These are phyloP conservation scores for Physcomitrellopsis africana DNA, from an alignment of 225 moss, liverwort and hornwort genomes.

Conservation along the genomic window DNA sequence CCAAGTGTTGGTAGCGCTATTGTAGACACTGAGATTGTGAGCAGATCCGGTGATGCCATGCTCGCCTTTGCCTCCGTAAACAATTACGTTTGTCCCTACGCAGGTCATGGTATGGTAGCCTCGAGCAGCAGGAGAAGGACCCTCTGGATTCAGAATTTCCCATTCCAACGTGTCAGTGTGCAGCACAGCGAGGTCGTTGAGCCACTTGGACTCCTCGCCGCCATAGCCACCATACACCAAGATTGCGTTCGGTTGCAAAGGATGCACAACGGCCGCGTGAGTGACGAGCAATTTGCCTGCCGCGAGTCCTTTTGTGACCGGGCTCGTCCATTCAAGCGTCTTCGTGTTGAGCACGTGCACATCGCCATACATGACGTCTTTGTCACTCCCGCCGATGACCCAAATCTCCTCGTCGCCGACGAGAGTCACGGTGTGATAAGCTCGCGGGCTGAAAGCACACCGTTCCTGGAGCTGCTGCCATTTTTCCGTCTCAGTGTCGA, in stretches of 20 bases:
- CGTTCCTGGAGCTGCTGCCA: constrained; percentile 80
- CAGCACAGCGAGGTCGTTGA: constrained; percentile 64
- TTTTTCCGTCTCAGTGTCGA: constrained; percentile 56
- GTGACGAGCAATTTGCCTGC: constrained; percentile 74
- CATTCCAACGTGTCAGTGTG: constrained; percentile 64
- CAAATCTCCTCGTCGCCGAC: constrained; percentile 71
- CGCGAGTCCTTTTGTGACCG: constrained; percentile 50
- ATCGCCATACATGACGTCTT: constrained; percentile 73
- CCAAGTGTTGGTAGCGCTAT: constrained; percentile 68
- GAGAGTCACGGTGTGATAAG: constrained; percentile 89
- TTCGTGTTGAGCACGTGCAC: constrained; percentile 72
- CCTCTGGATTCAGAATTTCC: constrained; percentile 63
- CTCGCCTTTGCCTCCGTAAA: constrained; percentile 85
- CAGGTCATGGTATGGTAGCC: constrained; percentile 89
- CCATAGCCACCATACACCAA: constrained; percentile 83
- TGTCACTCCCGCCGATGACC: constrained; percentile 91
- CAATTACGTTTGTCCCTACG: constrained; percentile 64
- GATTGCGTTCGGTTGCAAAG: constrained; percentile 56
- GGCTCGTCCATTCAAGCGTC: constrained; percentile 73
- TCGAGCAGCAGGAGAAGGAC: constrained; percentile 62
- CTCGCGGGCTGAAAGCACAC: constrained; percentile 66
- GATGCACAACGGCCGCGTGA: constrained; percentile 83
- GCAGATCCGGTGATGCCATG: constrained; percentile 62
- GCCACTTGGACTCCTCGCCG: constrained; percentile 70
- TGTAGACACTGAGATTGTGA: constrained; percentile 63